phyloP scores from a whole-genome alignment of 106 monocot species.

The Platanthera guangdongensis region DNA sequence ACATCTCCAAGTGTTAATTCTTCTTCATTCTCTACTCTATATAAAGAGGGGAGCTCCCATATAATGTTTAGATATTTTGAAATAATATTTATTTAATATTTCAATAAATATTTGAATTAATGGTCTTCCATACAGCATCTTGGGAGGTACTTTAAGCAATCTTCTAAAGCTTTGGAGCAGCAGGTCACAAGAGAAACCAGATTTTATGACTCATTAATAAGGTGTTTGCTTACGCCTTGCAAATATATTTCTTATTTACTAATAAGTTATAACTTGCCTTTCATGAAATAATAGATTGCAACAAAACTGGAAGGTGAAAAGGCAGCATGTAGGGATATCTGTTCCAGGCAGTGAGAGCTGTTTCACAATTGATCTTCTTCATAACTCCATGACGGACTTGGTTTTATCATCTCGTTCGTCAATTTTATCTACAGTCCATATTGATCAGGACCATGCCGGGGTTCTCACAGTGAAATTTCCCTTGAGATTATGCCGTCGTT shows the following conservation, averaged over 20 bases:
- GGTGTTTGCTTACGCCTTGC: conserved; percentile 25
- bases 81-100: too few species aligned
- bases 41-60: too few species aligned
- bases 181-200: conserved; percentile 71
- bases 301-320: conserved; percentile 97
- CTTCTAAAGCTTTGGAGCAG: conserved; percentile 81
- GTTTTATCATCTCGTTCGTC: conserved; percentile 27
- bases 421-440: conserved; percentile 43
- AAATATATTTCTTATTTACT: background rate
- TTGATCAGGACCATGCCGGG: conserved; percentile 65
- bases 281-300: conserved; percentile 56
- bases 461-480: conserved; percentile 68
- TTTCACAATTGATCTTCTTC: conserved; percentile 78
- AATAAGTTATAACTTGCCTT: conserved; percentile 1
- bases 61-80: too few species aligned
- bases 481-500: conserved; percentile 42
- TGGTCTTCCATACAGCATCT: conserved; percentile 43
- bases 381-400: conserved; percentile 41
- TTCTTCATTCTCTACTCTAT: too few species aligned
- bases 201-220: conserved; percentile 88
- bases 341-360: conserved; percentile 72
- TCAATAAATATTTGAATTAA: background rate
- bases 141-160: conserved; percentile 82
- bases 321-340: conserved; percentile 48
- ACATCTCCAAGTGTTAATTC: too few species aligned